Evolutionary conservation across 208 protist species (phyloP).

Genomic region (Leishmania major): DNA sequence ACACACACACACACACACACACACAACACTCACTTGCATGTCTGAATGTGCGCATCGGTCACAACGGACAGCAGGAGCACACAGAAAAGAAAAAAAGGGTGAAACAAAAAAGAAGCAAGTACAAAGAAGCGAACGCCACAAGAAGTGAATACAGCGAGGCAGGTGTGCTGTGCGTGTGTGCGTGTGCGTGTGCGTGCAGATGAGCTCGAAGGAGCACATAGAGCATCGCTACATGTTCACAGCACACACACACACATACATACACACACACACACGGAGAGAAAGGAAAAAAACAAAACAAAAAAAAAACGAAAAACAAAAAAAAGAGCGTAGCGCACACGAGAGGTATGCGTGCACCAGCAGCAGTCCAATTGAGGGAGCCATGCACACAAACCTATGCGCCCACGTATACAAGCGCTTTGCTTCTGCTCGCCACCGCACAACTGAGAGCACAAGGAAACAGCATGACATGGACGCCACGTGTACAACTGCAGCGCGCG

Average conservation of each 20-base stretch:
- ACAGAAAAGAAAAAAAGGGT: not conserved
- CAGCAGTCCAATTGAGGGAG: too few relatives aligned
- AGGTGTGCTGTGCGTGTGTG: not conserved
- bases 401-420: not conserved
- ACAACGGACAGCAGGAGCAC: not conserved
- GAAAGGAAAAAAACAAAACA: not conserved
- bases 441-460: not conserved
- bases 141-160: not conserved
- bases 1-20: not conserved
- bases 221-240: too few relatives aligned
- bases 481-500: not conserved
- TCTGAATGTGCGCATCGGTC: not conserved
- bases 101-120: not conserved
- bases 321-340: not conserved
- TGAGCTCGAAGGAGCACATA: not conserved
- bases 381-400: not conserved
- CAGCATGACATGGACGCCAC: not conserved
- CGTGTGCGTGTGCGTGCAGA: not conserved
- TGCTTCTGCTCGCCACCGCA: not conserved
- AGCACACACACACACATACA: not conserved
- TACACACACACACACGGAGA: not conserved
- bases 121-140: not conserved
- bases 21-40: too few relatives aligned
- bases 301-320: too few relatives aligned
- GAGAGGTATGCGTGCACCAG: not conserved